Evolutionary conservation across 2,329 filamentous ascomycete species (phyloP), one percentile per base, ranked within the genome.

Genomic region (Beauveria sp.): DNA sequence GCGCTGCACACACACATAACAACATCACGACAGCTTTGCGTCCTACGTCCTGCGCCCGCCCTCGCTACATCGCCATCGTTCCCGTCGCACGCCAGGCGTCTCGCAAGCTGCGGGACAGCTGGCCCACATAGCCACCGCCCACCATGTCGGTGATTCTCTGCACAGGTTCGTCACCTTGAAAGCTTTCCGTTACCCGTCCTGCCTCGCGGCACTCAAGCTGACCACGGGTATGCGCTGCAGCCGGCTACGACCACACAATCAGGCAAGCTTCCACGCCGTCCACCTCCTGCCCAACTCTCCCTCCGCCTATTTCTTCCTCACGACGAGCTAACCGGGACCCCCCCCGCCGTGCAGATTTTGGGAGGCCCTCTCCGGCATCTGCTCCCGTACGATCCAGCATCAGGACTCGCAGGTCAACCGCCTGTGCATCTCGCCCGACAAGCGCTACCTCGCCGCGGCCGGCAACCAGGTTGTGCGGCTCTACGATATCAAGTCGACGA

Each of bases 401-500:
- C 91, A 95, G 2, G 95, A 99, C 76, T 98, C 93, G 10, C 95
- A 99, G 76, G 95, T 99, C 68, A 99, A 99, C 77, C 90, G 95
- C 49, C 88, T 99, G 54, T 98, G 93, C 76, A 99, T 99, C 71
- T 97, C 95, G 14, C 95, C 95, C 65, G 95, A 99, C 79, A 99
- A 99, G 77, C 90, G 93, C 65, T 97, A 89, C 75, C 88, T 98
- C 60, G 93, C 93, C 40, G 93, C 91, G n/a, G 83, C 84, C 8
- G 83, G 84, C 68, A 83, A 88, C 72, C 84, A 93, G 74, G 92
- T 90, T 57, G 91, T 99, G 72, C 98, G 98, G 78, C 89, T 99
- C 63, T 99, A 96, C 79, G 95, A 99, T 72, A 96, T 98, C 80
- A 96, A 96, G 72, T 96, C 92, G 18, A 93, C 91, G n/a, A 98